Evolutionary conservation across 768 basidiomycete genomes (phyloP).

Genomic region (Psilocybe subaeruginosa): DNA sequence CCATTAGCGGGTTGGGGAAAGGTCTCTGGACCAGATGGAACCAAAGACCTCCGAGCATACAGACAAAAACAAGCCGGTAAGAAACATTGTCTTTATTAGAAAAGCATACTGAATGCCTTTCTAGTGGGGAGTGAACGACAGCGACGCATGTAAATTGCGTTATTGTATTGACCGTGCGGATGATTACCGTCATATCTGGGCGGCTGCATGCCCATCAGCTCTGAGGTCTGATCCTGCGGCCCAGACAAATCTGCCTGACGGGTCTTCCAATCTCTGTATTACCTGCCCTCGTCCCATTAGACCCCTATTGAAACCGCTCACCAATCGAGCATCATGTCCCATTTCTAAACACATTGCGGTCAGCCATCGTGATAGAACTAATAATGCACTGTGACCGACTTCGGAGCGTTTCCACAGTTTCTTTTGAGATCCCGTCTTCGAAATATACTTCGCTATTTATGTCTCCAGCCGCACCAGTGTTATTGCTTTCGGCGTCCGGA

Average conservation of each 20-base stretch:
- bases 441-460: slow-evolving; percentile 86
- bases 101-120: slow-evolving; percentile 1
- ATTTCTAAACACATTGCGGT: slow-evolving; percentile 54
- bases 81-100: slow-evolving; percentile 16
- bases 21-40: slow-evolving; percentile 77
- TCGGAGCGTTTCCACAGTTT: slow-evolving; percentile 67
- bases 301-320: slow-evolving; percentile 60
- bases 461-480: slow-evolving; percentile 58
- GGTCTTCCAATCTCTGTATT: slow-evolving; percentile 77
- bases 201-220: slow-evolving; percentile 85
- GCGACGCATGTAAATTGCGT: slow-evolving; percentile 54
- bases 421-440: slow-evolving; percentile 76
- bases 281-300: slow-evolving; percentile 88
- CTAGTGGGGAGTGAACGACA: slow-evolving; percentile 70
- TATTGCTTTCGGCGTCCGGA: slow-evolving; percentile 57
- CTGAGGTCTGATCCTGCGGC: slow-evolving; percentile 92
- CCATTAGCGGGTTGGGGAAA: slow-evolving; percentile 94
- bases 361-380: background rate
- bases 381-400: slow-evolving; percentile 42
- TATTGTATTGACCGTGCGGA: slow-evolving; percentile 4
- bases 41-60: slow-evolving; percentile 83
- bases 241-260: slow-evolving; percentile 81
- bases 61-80: slow-evolving; percentile 65
- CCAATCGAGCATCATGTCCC: slow-evolving; percentile 82
- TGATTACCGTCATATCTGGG: slow-evolving; percentile 63